These are phyloP conservation scores for Vicia villosa DNA, from an alignment of 306 rosid species.

Conservation along the genomic window DNA sequence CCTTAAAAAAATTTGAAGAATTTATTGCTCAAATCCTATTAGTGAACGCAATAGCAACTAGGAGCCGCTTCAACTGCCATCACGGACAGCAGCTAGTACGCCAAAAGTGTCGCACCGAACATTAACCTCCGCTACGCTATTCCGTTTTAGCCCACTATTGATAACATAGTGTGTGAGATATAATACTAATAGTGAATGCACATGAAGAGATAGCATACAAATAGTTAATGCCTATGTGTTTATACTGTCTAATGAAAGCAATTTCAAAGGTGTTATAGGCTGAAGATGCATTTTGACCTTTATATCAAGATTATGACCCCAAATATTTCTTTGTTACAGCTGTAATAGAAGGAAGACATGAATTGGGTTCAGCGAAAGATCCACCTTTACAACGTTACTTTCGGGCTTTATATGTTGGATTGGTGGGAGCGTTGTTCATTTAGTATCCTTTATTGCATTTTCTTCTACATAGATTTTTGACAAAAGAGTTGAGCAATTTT, in stretches of 20 bases:
- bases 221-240: neutral
- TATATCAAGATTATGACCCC: constrained; percentile 8
- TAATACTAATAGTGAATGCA: constrained; percentile 2
- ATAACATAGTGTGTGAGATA: neutral
- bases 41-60: too few relatives aligned
- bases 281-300: constrained; percentile 7
- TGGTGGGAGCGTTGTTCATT: constrained; percentile 95
- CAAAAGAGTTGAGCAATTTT: constrained; percentile 1
- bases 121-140: too few relatives aligned
- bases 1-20: too few relatives aligned
- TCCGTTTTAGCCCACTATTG: too few relatives aligned
- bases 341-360: constrained; percentile 45
- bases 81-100: too few relatives aligned
- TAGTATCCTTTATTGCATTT: constrained; percentile 63
- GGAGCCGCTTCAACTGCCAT: too few relatives aligned
- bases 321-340: constrained; percentile 22
- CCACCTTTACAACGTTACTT: constrained; percentile 91
- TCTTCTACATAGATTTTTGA: neutral
- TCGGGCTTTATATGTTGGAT: constrained; percentile 92
- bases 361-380: constrained; percentile 92
- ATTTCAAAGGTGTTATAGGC: neutral
- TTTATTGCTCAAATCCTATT: too few relatives aligned
- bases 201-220: neutral
- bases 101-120: too few relatives aligned
- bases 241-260: neutral